Base-by-base conservation (phyloP, 345 rosid species). In the Citrus reticulata region DNA sequence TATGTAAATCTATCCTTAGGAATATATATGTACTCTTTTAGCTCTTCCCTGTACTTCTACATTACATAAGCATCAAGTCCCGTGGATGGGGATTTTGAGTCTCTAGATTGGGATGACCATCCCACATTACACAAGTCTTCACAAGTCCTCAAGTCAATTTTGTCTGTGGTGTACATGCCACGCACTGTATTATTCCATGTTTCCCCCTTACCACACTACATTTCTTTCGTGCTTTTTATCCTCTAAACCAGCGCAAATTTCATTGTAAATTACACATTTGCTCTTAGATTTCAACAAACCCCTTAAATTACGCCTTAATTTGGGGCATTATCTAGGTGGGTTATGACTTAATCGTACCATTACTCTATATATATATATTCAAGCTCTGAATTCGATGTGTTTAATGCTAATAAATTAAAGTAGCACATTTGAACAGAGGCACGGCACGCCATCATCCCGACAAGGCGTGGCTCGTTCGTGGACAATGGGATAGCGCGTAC, bases 221-320 rank as follows among this genome's bases (percentile, higher is more conserved):
- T 10, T 9, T 35, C 4, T 10, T 67, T 57, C 75, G 75, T 79
- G 75, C 51, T 25, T 39, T 40, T 73, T 71, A 63, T 70, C 60
- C 78, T 72, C 37, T 61, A 72, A 69, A 29, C 73, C 37, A 66
- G 57, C 70, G 76, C 77, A 72, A 29, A 7, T 77, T 60, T 70
- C n/a, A 27, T 74, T 72, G 25, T 10, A 30, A 22, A 75, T 42
- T 11, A 14, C 37, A 39, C 7, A 58, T 22, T 76, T 49, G 25
- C n/a, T 27, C 55, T 69, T 74, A 65, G 54, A 66, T 58, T 79
- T 84, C 84, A 79, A 69, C 68, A 54, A 83, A 77, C 6, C 84
- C 89, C 93, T 80, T 73, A 70, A 88, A 80, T 92, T 89, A 83
- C 87, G 91, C 92, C 93, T 86, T 83, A 73, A 86, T 85, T 85